Conservation (phyloP, 2,329 filamentous ascomycete species). For the Teratosphaeria nubilosa region DNA sequence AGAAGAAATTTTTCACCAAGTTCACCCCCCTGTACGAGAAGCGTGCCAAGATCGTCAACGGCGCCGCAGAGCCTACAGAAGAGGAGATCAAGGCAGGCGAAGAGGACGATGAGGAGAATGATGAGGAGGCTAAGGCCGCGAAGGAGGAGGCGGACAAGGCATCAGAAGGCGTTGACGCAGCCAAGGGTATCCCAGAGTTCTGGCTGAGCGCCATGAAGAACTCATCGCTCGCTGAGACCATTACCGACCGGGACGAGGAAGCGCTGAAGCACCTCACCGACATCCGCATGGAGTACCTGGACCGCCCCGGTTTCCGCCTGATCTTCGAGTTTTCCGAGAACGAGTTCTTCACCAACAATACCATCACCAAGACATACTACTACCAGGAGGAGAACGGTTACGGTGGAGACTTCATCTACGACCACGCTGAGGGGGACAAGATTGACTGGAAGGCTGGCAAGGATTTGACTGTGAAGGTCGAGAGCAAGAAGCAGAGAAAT, state of each 20-base stretch:
- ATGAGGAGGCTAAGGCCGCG: slow-evolving; percentile 43
- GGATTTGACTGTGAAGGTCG: slow-evolving; percentile 85
- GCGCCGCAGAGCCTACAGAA: slow-evolving; percentile 71
- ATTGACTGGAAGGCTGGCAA: slow-evolving; percentile 93
- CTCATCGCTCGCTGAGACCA: slow-evolving; percentile 95
- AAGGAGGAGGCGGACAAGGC: slow-evolving; percentile 52
- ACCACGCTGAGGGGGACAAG: slow-evolving; percentile 95
- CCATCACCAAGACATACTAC: slow-evolving; percentile 94
- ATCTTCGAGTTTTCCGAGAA: slow-evolving; percentile 97
- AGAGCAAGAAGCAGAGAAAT: slow-evolving; percentile 99
- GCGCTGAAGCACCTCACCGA: slow-evolving; percentile 84
- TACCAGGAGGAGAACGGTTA: slow-evolving; percentile 99
- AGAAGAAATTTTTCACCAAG: slow-evolving; percentile 99
- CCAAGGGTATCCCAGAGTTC: slow-evolving; percentile 89
- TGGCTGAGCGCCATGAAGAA: slow-evolving; percentile 99
- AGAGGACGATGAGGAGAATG: slow-evolving; percentile 55
- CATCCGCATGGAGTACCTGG: slow-evolving; percentile 98
- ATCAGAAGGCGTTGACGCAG: slow-evolving; percentile 40
- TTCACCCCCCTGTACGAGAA: slow-evolving; percentile 96
- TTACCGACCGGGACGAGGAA: slow-evolving; percentile 92
- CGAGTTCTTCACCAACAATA: slow-evolving; percentile 96
- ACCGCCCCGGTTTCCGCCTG: slow-evolving; percentile 93
- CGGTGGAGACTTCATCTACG: slow-evolving; percentile 98
- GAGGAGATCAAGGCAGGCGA: slow-evolving; percentile 81
- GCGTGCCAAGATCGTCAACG: slow-evolving; percentile 87